Conservation (phyloP, 495 filamentous ascomycete species). For the Mycothermus thermophilus region DNA sequence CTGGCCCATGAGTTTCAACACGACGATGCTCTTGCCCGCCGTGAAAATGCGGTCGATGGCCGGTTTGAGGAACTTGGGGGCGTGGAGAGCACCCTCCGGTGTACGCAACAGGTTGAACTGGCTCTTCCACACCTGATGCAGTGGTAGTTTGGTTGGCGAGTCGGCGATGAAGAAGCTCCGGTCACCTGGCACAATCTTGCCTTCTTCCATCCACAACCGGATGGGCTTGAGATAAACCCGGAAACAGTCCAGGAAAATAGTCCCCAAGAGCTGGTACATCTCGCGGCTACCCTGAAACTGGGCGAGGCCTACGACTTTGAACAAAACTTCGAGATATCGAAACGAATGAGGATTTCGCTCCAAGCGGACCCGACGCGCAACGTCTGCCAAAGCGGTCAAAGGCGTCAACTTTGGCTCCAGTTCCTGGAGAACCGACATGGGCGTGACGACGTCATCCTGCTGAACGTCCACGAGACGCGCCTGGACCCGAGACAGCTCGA, state of each 20-base stretch:
- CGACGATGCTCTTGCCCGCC: conserved; percentile 75
- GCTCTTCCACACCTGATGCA: conserved; percentile 58
- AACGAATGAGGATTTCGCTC: conserved; percentile 33
- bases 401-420: conserved; percentile 38
- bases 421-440: conserved; percentile 50
- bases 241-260: conserved; percentile 71
- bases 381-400: conserved; percentile 40
- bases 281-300: conserved; percentile 53
- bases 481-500: conserved; percentile 31
- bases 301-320: conserved; percentile 47
- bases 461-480: conserved; percentile 27
- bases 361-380: conserved; percentile 28
- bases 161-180: conserved; percentile 62
- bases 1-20: conserved; percentile 51
- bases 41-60: conserved; percentile 60
- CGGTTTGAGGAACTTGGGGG: conserved; percentile 60
- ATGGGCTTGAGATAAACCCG: conserved; percentile 71
- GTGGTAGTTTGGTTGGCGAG: conserved; percentile 40
- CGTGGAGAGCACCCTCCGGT: conserved; percentile 40
- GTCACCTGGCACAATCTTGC: conserved; percentile 48
- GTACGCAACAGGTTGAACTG: conserved; percentile 52
- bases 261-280: conserved; percentile 45
- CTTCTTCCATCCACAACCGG: conserved; percentile 71
- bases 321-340: conserved; percentile 60
- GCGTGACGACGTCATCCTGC: conserved; percentile 34